These are phyloP conservation scores for Chlamydomonas sp. DNA, from an alignment of 139 green algal genomes.

Conservation along the genomic window DNA sequence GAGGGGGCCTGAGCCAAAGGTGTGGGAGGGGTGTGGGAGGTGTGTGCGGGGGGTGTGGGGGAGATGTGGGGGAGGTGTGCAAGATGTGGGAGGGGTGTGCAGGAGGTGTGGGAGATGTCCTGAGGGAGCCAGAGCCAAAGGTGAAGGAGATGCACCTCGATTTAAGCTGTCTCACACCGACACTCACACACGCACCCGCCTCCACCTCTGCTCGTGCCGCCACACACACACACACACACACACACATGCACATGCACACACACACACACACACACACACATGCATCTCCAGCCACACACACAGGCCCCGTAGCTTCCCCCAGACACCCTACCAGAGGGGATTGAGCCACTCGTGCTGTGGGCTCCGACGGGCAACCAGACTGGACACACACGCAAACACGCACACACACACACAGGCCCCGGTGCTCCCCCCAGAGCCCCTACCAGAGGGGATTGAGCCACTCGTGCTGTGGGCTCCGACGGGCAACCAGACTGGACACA, in stretches of 20 bases:
- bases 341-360: conserved; percentile 81
- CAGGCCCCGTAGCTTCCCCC: neutral
- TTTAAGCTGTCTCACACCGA: no score
- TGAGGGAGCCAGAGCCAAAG: conserved; percentile 11
- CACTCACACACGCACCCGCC: no score
- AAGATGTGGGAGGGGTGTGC: no score
- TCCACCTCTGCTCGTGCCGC: no score
- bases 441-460: conserved; percentile 60
- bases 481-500: conserved; percentile 5
- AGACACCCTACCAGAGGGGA: conserved; percentile 38
- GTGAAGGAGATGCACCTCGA: neutral
- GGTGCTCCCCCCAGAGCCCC: conserved; percentile 5
- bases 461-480: conserved; percentile 68
- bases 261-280: no score
- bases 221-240: no score
- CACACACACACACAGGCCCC: neutral
- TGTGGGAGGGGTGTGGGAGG: no score
- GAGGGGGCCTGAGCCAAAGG: neutral
- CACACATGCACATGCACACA: no score
- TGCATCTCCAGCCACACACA: no score
- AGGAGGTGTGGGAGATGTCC: neutral
- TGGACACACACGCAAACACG: no score
- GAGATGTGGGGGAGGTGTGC: no score
- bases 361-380: conserved; percentile 15
- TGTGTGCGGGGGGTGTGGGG: no score